Evolutionary conservation across 345 rosid genomes (phyloP).

Genomic region (Pistacia vera): DNA sequence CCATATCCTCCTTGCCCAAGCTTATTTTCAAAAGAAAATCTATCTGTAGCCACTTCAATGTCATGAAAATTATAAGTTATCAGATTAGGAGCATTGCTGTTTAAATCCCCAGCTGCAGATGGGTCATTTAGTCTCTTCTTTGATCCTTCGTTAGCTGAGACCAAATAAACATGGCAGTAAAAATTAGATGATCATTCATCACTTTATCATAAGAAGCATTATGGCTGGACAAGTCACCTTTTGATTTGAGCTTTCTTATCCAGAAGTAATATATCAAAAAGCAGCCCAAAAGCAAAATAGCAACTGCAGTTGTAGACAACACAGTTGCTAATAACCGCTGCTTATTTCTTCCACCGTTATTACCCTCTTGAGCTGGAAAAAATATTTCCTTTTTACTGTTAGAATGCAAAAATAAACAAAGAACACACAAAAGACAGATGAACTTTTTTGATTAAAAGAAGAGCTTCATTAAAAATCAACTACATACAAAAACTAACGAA

Average conservation of each 20-base stretch:
- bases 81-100: conserved; percentile 14
- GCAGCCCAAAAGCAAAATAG: conserved; percentile 16
- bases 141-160: neutral
- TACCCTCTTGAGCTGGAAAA: conserved; percentile 28
- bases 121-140: neutral
- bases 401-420: too few species aligned
- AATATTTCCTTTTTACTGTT: too few species aligned
- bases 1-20: conserved; percentile 54
- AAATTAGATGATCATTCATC: too few species aligned
- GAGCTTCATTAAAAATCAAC: too few species aligned
- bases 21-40: conserved; percentile 31
- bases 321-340: conserved; percentile 17
- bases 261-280: conserved; percentile 12
- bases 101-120: too few species aligned
- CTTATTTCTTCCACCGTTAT: conserved; percentile 11
- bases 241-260: conserved; percentile 17
- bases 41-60: conserved; percentile 33
- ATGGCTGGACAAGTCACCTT: neutral
- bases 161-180: too few species aligned
- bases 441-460: too few species aligned
- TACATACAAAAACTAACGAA: too few species aligned
- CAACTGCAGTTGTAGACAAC: conserved; percentile 25
- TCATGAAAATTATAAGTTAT: conserved; percentile 22
- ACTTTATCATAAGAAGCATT: too few species aligned
- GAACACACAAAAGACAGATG: too few species aligned